phyloP scores from a whole-genome alignment of 1,284 basidiomycete species.

The Heterobasidion annosum region DNA sequence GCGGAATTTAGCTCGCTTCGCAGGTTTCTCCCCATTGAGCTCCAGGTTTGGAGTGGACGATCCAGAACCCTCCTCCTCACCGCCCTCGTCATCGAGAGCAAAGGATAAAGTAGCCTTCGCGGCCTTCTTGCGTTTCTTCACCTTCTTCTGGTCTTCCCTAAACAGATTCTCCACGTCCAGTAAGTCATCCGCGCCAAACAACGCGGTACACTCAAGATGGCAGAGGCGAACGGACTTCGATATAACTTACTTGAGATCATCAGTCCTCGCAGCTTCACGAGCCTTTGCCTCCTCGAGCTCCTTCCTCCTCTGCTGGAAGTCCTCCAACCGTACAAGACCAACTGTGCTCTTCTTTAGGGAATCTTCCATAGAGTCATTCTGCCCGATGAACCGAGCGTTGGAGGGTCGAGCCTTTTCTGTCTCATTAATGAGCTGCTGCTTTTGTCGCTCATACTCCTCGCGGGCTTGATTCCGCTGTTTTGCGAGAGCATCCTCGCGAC shows the following conservation, averaged over 20 bases:
- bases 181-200: slow-evolving; percentile 38
- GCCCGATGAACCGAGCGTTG: slow-evolving; percentile 83
- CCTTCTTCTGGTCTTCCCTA: slow-evolving; percentile 81
- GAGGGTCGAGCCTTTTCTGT: slow-evolving; percentile 81
- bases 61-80: slow-evolving; percentile 32
- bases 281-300: slow-evolving; percentile 91
- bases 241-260: slow-evolving; percentile 74
- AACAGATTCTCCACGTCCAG: slow-evolving; percentile 70
- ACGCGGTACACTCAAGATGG: neutral
- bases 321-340: slow-evolving; percentile 88
- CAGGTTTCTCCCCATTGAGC: slow-evolving; percentile 30
- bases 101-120: slow-evolving; percentile 85
- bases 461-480: slow-evolving; percentile 79
- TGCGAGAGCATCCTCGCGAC: slow-evolving; percentile 69
- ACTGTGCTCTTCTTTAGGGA: slow-evolving; percentile 89
- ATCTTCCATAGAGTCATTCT: slow-evolving; percentile 94
- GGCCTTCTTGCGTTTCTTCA: slow-evolving; percentile 86
- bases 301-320: slow-evolving; percentile 84
- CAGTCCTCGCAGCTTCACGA: slow-evolving; percentile 78
- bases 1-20: slow-evolving; percentile 73
- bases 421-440: slow-evolving; percentile 72
- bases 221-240: slow-evolving; percentile 15
- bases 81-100: slow-evolving; percentile 73
- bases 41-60: slow-evolving; percentile 26
- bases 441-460: slow-evolving; percentile 86